Evolutionary conservation across 345 rosid species (phyloP).

Genomic region (Heritiera littoralis): DNA sequence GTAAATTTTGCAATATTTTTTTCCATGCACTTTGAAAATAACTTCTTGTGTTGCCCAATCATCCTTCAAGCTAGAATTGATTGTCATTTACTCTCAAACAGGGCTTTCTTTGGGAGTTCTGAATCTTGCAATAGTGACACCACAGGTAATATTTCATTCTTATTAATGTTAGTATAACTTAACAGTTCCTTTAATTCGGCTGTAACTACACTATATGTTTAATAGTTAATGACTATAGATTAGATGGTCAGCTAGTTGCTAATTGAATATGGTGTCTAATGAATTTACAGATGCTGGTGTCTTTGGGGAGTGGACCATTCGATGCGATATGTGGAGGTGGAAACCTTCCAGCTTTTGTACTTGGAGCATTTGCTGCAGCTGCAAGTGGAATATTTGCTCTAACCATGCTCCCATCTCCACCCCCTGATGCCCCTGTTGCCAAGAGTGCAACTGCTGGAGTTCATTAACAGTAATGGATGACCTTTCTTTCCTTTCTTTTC

Average conservation of each 20-base stretch:
- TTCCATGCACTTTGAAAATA: not conserved
- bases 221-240: not conserved
- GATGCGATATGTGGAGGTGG: slow-evolving; percentile 84
- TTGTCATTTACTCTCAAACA: slow-evolving; percentile 20
- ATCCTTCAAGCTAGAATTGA: not conserved
- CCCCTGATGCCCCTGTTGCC: slow-evolving; percentile 43
- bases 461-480: slow-evolving; percentile 29
- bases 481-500: not conserved
- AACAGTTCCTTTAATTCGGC: not conserved
- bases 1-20: slow-evolving; percentile 24
- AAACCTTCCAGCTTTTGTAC: slow-evolving; percentile 71
- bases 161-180: not conserved
- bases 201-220: not conserved
- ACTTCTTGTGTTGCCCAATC: not conserved
- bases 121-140: slow-evolving; percentile 74
- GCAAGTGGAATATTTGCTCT: slow-evolving; percentile 60
- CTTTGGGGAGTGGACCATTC: slow-evolving; percentile 66
- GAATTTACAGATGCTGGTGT: slow-evolving; percentile 63
- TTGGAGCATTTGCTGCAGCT: slow-evolving; percentile 67
- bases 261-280: not conserved
- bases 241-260: not conserved
- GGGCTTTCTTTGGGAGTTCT: slow-evolving; percentile 87
- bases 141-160: slow-evolving; percentile 52
- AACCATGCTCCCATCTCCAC: slow-evolving; percentile 70
- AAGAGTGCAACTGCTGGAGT: slow-evolving; percentile 35